Conservation (phyloP, 108 stramenopile genomes). For the Cyclotella atomus region DNA sequence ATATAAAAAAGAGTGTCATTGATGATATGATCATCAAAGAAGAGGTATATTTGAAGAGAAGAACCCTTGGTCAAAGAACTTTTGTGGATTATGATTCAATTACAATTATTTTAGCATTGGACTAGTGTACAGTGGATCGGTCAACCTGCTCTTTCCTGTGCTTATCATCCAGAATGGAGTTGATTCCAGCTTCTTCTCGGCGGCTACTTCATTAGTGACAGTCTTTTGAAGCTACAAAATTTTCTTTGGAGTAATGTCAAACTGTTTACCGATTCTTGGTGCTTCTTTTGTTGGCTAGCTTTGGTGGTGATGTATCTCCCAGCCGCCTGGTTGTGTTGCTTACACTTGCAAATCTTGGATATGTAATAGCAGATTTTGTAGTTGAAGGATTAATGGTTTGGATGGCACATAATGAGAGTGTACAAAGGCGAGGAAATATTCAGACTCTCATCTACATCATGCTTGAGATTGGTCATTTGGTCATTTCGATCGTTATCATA, state of each 20-base stretch:
- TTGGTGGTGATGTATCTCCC: constrained; percentile 18
- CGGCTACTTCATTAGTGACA: constrained; percentile 22
- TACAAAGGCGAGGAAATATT: constrained; percentile 36
- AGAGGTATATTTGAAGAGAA: constrained; percentile 15
- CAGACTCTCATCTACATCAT: constrained; percentile 40
- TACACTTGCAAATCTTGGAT: constrained; percentile 27
- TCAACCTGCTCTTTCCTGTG: constrained; percentile 34
- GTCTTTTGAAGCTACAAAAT: constrained; percentile 47
- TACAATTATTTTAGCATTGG: constrained; percentile 47
- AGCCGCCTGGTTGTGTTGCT: constrained; percentile 22
- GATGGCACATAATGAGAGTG: constrained; percentile 43
- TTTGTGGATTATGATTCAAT: constrained; percentile 28
- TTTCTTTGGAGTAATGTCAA: constrained; percentile 43
- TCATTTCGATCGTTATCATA: constrained; percentile 30
- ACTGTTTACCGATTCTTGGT: constrained; percentile 30
- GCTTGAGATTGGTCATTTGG: constrained; percentile 32
- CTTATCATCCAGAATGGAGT: constrained; percentile 35
- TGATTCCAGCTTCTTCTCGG: constrained; percentile 28
- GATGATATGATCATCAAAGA: too few species aligned
- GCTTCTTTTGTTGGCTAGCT: constrained; percentile 16
- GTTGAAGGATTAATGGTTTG: constrained; percentile 47
- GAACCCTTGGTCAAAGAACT: constrained; percentile 32
- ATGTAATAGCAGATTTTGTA: constrained; percentile 41
- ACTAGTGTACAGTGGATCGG: constrained; percentile 32
- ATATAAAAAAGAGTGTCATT: not conserved